Evolutionary conservation across 192 early-diverging fungal genomes (phyloP), one percentile per base, ranked within the genome.

Genomic region (Rhizophagus prolifer): DNA sequence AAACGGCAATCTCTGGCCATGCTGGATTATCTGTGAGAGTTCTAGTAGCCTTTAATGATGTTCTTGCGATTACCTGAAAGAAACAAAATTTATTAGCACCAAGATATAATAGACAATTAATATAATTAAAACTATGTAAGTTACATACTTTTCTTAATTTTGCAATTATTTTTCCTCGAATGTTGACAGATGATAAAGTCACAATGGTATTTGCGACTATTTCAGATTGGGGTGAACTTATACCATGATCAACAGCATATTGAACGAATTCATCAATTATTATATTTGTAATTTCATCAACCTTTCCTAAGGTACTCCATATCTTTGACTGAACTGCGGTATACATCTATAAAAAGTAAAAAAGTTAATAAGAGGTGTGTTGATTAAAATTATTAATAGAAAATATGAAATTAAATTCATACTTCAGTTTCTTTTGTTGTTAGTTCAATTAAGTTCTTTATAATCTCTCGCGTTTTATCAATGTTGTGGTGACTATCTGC

Each of bases 1-100:
- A 82, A 19, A 95, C 92, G 0, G 94, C 92, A 79, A 98, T 95
- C 79, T 98, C 94, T n/a, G 91, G 89, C 96, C 95, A 97, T 50
- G 91, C 86, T 71, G 91, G 87, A 77, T 97, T 95, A 34, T 94
- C 89, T 1, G 92, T 89, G 21, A 98, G 86, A 41, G 90, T 85
- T 9, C 88, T 81, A 21, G 88, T 89, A 54, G 90, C 90, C 74
- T 90, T 88, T 47, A 91, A 82, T 36, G 93, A 94, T 8, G 95
- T 95, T 78, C 89, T 88, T 26, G 87, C 86, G n/a, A 97, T 87
- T 14, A 94, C 81, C 79, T 82, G n/a, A 74, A 71, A 70, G 7
- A 58, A 44, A 50, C 30, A 38, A 25, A 34, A 9, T 34, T n/a
- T 34, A 61, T 61, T 34, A 61, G 31, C 16, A 44, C 16, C 46